Percentiles rank a stretch among this genome's conserved stretches.
Evolutionary conservation across 2,329 filamentous ascomycete genomes (phyloP).

Genomic region (Fusarium sp.): DNA sequence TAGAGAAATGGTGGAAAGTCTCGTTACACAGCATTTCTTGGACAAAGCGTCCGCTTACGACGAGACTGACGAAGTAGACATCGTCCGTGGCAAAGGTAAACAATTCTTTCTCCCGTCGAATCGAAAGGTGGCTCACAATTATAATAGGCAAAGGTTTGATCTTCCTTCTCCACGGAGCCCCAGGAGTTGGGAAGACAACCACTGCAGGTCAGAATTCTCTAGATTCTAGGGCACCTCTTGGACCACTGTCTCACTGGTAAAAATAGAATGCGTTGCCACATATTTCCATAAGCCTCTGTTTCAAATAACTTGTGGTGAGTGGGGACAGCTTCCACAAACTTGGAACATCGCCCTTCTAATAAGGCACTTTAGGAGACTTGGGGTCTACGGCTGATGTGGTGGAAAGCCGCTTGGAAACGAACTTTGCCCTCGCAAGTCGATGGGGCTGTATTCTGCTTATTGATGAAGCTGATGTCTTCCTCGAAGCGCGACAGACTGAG

Average conservation of each 20-base stretch:
- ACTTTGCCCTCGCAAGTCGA: background rate
- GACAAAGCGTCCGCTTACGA: background rate
- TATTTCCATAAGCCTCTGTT: slow-evolving; percentile 16
- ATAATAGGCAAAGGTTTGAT: background rate
- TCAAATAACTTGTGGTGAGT: slow-evolving; percentile 21
- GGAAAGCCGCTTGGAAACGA: background rate
- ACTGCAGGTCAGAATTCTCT: slow-evolving; percentile 7
- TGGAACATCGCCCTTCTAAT: fast-evolving
- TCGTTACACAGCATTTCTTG: background rate
- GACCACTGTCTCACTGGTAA: too few relatives aligned
- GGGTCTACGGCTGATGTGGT: slow-evolving; percentile 1
- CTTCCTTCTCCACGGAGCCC: slow-evolving; percentile 14
- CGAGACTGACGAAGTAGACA: background rate
- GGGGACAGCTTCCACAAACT: background rate
- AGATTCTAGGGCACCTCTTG: too few relatives aligned
- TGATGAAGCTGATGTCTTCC: slow-evolving; percentile 7
- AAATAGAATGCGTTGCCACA: slow-evolving; percentile 19
- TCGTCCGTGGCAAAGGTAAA: background rate
- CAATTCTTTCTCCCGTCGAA: too few relatives aligned
- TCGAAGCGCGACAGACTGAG: background rate
- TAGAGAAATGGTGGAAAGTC: background rate
- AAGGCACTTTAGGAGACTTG: fast-evolving
- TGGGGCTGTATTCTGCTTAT: slow-evolving; percentile 13
- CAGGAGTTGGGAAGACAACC: slow-evolving; percentile 18
- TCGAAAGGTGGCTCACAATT: fast-evolving